Conservation (phyloP, 306 rosid genomes). For the Cajanus cajan region DNA sequence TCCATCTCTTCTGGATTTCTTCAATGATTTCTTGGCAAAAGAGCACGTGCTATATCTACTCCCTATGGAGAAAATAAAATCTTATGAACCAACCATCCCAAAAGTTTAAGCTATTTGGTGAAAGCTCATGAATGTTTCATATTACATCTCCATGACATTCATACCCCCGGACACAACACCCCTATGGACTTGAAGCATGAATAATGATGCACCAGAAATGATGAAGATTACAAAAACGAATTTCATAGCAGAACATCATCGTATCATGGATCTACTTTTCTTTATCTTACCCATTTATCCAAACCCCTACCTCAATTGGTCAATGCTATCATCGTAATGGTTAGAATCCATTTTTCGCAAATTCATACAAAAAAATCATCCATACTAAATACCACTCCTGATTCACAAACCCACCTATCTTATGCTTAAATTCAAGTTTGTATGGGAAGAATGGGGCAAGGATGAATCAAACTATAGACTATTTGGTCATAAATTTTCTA, state of each 20-base stretch:
- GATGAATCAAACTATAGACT: too few species aligned
- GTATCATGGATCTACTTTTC: too few species aligned
- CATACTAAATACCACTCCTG: background rate
- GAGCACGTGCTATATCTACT: conserved; percentile 39
- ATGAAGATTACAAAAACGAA: background rate
- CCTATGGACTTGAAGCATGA: background rate
- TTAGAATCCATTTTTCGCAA: background rate
- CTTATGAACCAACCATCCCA: background rate
- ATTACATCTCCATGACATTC: background rate
- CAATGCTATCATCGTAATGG: too few species aligned
- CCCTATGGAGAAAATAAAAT: conserved; percentile 31
- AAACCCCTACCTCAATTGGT: too few species aligned
- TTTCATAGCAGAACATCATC: background rate
- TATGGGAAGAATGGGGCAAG: background rate
- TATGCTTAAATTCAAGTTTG: background rate
- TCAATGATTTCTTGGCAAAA: conserved; percentile 56
- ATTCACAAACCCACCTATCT: background rate
- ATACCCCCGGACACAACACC: background rate
- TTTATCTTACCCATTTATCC: too few species aligned
- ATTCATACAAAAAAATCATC: background rate
- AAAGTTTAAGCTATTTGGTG: background rate
- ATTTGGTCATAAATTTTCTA: too few species aligned
- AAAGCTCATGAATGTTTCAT: background rate
- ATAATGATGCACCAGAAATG: background rate
- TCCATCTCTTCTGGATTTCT: conserved; percentile 49